Percentiles rank a stretch among this genome's conserved stretches.
Conservation (phyloP, 1,284 basidiomycete species). For the Rhodotorula sp. region DNA sequence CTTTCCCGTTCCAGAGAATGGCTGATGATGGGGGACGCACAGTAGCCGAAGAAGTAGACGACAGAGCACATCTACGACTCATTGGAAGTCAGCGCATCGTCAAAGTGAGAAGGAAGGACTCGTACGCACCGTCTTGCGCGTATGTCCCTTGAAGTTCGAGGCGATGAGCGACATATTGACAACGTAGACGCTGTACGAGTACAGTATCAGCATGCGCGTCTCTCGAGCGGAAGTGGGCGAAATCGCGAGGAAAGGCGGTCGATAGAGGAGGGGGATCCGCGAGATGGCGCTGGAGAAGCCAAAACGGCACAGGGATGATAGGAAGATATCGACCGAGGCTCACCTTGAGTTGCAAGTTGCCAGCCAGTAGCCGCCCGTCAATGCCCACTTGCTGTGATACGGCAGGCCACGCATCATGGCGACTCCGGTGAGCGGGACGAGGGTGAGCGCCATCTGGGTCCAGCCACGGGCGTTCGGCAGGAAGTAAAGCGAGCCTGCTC, state of each 20-base stretch:
- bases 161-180: constrained; percentile 24
- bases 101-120: neutral
- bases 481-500: neutral
- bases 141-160: constrained; percentile 25
- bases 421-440: constrained; percentile 15
- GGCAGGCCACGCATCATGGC: constrained; percentile 4
- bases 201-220: too few relatives aligned
- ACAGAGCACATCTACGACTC: constrained; percentile 6
- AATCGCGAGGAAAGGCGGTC: too few relatives aligned
- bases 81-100: neutral
- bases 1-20: too few relatives aligned
- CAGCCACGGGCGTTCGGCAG: constrained; percentile 9
- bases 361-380: constrained; percentile 18
- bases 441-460: constrained; percentile 7
- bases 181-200: constrained; percentile 2
- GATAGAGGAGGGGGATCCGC: too few relatives aligned
- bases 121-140: constrained; percentile 15
- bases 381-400: neutral
- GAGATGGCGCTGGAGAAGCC: too few relatives aligned
- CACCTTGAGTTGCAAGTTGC: constrained; percentile 18
- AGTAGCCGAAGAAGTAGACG: constrained; percentile 13
- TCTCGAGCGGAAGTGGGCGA: too few relatives aligned
- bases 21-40: neutral
- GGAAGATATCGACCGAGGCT: too few relatives aligned
- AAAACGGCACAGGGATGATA: too few relatives aligned